Evolutionary conservation across 805 yeast species (phyloP).

Genomic region (Teunomyces cretensis): DNA sequence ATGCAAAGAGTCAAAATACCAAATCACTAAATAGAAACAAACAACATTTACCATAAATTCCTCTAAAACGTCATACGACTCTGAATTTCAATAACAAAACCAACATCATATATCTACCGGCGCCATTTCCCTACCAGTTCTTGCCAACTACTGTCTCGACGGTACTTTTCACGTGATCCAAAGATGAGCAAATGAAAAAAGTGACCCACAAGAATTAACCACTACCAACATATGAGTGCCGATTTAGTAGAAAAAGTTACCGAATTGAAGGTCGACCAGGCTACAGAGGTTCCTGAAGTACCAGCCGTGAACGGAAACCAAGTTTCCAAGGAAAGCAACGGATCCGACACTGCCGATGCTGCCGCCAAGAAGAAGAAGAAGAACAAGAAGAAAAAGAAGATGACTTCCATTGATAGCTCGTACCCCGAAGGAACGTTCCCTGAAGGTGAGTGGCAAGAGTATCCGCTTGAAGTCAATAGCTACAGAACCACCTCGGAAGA

Average conservation of each 20-base stretch:
- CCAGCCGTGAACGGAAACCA: conserved; percentile 9
- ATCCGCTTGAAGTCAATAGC: conserved; percentile 61
- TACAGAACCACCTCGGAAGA: conserved; percentile 86
- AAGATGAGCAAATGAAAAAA: neutral
- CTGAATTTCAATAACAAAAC: no score
- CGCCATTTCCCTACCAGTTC: no score
- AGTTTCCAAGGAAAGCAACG: conserved; percentile 8
- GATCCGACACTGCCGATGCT: conserved; percentile 25
- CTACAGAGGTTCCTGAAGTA: conserved; percentile 11
- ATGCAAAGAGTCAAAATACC: no score
- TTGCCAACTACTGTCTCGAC: no score
- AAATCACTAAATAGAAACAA: no score
- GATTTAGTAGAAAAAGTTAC: conserved; percentile 8
- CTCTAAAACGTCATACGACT: no score
- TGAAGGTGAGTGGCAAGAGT: conserved; percentile 84
- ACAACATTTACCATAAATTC: no score
- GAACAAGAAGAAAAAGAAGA: conserved; percentile 47
- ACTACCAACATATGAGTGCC: conserved; percentile 7
- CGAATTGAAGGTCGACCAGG: conserved; percentile 8
- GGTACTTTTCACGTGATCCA: neutral
- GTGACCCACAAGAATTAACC: neutral
- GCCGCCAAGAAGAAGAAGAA: conserved; percentile 39
- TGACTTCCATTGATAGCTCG: conserved; percentile 61
- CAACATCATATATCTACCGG: no score
- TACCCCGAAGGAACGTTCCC: conserved; percentile 78